A percentile compares a stretch with the other conserved stretches of the same genome.
Evolutionary conservation across 192 early-diverging fungal genomes (phyloP).

Genomic region (Coemansia sp.): DNA sequence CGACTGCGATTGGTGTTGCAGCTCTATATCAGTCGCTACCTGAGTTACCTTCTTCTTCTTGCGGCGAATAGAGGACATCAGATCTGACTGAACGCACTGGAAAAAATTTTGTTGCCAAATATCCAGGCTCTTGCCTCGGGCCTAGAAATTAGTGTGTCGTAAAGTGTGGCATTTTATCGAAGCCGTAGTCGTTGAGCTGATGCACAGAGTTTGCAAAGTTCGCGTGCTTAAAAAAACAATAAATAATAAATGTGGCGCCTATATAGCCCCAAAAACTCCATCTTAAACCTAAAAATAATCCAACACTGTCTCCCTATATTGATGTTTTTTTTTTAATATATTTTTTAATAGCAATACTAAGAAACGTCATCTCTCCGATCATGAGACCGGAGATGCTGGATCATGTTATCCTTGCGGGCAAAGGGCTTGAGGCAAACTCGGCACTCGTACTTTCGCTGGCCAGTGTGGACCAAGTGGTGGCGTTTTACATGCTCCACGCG

Average conservation of each 20-base stretch:
- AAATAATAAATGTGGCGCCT: too few species aligned
- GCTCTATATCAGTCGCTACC: too few species aligned
- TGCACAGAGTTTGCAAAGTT: conserved; percentile 91
- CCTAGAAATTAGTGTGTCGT: conserved; percentile 74
- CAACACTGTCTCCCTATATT: too few species aligned
- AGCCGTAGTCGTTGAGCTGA: conserved; percentile 96
- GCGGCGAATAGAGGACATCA: conserved; percentile 84
- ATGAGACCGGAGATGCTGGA: conserved; percentile 79
- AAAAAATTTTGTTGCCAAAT: conserved; percentile 89
- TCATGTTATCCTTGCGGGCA: conserved; percentile 80
- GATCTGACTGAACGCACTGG: conserved; percentile 85
- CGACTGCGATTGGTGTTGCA: too few species aligned
- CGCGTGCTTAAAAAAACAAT: conserved; percentile 81
- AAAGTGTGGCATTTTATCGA: conserved; percentile 97
- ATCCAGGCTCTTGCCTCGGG: conserved; percentile 82
- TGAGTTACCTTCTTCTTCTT: conserved; percentile 46
- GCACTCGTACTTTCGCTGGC: conserved; percentile 73
- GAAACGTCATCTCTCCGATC: conserved; percentile 32
- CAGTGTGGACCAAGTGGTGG: conserved; percentile 59
- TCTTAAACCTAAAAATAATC: too few species aligned
- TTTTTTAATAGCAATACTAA: background rate
- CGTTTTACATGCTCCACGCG: conserved; percentile 58
- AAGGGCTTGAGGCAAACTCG: conserved; percentile 67
- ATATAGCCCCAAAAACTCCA: too few species aligned
- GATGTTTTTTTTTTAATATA: too few species aligned